Base-by-base conservation (phyloP, 306 rosid genomes). In the Cucurbita ficifolia region DNA sequence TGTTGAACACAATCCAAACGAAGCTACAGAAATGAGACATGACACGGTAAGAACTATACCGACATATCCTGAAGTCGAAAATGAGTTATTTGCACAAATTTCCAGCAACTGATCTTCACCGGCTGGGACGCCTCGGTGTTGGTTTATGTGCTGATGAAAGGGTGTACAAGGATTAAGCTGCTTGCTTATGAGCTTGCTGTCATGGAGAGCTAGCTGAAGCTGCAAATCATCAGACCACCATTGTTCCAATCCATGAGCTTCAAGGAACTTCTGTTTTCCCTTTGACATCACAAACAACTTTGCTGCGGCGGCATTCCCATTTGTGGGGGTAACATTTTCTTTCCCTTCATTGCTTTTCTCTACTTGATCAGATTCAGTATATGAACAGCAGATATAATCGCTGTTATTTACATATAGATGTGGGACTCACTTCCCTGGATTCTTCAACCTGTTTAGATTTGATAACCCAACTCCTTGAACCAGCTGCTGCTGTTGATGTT, bases 181-280 rank as follows among this genome's bases (percentile, higher is more conserved):
- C 73, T 85, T 85, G 82, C 85, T 94, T 73, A 94, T 89, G 76
- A 94, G 92, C 79, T 84, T 91, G 73, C 97, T 94, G 17, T 82
- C 88, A 43, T 89, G 87, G 38, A 85, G 85, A 79, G 88, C 95
- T 80, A 86, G 73, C 65, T 89, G 91, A 83, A 89, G 95, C 67
- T 91, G 91, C 76, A 88, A 80, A 76, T 89, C 97, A 70, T 90
- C 93, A 39, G 99, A 91, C 97, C 97, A 95, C 99, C 99, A 95
- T 73, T 95, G 97, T 77, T 88, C 96, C 65, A 91, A 45, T 10
- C 97, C 99, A 81, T 95, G 99, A 79, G 99, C 99, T 79, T 91
- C 96, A 18, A 88, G 70, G 86, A 95, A 95, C 84, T 80, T 89
- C 82, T 94, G 99, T 58, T 91, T 91, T 65, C 93, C 97, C 77